Evolutionary conservation across 2,329 filamentous ascomycete genomes (phyloP), one percentile per base, ranked within the genome.

Genomic region (Penicillium sp.): DNA sequence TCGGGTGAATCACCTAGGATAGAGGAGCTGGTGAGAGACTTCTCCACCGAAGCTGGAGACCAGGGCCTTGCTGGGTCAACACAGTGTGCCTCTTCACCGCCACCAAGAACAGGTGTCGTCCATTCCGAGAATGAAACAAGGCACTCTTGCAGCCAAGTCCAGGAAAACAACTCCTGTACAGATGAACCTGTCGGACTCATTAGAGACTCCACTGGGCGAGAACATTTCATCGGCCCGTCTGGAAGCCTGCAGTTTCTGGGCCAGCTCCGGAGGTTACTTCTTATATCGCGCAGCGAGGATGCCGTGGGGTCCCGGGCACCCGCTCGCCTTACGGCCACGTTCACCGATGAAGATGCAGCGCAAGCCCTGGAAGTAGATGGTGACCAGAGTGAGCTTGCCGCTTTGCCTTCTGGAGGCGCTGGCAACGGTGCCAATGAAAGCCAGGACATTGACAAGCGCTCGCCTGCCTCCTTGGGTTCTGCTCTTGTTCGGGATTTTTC

Each of bases 201-300:
- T 5, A 61, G 62, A 31, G 71, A 73, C 24, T 65, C 67, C 1
- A 61, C 67, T 11, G 71, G 71, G 0, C 67, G 66, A 38, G 64
- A 68, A 51, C 69, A 74, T 45, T 74, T 72, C 38, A 71, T 73
- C 24, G 70, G 71, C 0, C 70, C 69, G 3, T 73, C 70, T 0
- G 70, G 71, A 1, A 71, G 67, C 2, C 62, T 73, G 13, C 66
- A 68, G 48, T 74, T 74, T 43, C 58, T 70, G 41, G 68, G 65
- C 2, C 64, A 72, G 46, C 62, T 74, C 1, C 66, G 71, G 33
- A 44, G 47, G 41, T 44, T 50, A 22, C 30, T 50, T 50, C 47
- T 50, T 39, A 16, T 28, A 28, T 50, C 41, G 20, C 41, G 47
- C 40, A 50, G 40, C 33, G 47, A 44, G 40, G 33, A 44, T 44